Percentiles rank a stretch among this genome's conserved stretches.
These are phyloP conservation scores for Ascosphaera aggregata DNA, from an alignment of 2,329 filamentous ascomycete genomes.

Conservation along the genomic window DNA sequence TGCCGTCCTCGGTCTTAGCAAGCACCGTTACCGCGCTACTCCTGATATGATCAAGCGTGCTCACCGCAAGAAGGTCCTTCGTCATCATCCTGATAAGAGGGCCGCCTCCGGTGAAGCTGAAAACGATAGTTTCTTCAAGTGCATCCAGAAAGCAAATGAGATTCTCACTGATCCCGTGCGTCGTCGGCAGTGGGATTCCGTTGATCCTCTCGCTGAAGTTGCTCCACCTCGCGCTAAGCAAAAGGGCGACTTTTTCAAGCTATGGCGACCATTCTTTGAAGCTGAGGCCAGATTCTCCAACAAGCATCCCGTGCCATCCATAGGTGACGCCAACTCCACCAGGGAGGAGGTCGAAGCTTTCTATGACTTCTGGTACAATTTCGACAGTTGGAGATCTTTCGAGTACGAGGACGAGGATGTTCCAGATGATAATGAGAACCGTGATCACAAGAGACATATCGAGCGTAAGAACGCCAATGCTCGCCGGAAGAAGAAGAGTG, in stretches of 20 bases:
- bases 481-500: constrained; percentile 98
- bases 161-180: constrained; percentile 78
- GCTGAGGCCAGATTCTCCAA: constrained; percentile 85
- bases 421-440: constrained; percentile 95
- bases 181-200: constrained; percentile 87
- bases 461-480: constrained; percentile 97
- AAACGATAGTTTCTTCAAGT: constrained; percentile 98
- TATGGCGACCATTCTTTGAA: constrained; percentile 79
- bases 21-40: constrained; percentile 78
- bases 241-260: constrained; percentile 85
- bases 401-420: constrained; percentile 99
- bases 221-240: constrained; percentile 68
- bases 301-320: constrained; percentile 60
- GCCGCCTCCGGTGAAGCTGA: constrained; percentile 62
- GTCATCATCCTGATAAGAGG: constrained; percentile 98
- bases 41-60: constrained; percentile 98
- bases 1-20: constrained; percentile 77
- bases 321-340: constrained; percentile 63
- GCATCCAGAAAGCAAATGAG: constrained; percentile 95
- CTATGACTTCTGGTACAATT: constrained; percentile 99
- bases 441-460: constrained; percentile 94
- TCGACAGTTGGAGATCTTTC: constrained; percentile 93
- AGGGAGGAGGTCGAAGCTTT: constrained; percentile 84
- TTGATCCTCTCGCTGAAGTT: constrained; percentile 82
- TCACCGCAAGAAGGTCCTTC: constrained; percentile 98